phyloP scores from a whole-genome alignment of 2,329 filamentous ascomycete genomes.

The Aspergillus sp. region DNA sequence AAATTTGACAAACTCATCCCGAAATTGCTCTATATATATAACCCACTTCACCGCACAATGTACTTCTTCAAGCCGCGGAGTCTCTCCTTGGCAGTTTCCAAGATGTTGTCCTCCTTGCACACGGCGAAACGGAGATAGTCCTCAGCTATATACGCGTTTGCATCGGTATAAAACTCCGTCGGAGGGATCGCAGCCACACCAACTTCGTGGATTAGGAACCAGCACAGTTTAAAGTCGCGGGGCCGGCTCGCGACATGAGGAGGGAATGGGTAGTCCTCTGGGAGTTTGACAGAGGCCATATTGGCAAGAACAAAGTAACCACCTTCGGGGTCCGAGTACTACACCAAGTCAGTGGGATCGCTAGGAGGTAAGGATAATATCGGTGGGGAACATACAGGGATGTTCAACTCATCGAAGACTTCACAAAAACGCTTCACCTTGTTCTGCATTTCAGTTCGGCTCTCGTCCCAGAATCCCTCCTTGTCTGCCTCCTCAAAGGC shows the following conservation, averaged over 20 bases:
- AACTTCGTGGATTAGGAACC: conserved; percentile 96
- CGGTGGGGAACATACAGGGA: conserved; percentile 50
- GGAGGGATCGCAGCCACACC: conserved; percentile 95
- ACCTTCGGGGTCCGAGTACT: conserved; percentile 88
- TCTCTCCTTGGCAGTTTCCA: conserved; percentile 75
- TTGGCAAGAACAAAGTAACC: conserved; percentile 98
- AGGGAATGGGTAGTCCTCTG: conserved; percentile 82
- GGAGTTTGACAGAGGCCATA: conserved; percentile 81
- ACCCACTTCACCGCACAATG: conserved; percentile 45
- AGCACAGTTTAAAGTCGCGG: conserved; percentile 89
- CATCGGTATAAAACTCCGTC: conserved; percentile 91
- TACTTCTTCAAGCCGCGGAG: conserved; percentile 72
- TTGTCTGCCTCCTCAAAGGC: conserved; percentile 89
- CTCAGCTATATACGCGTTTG: conserved; percentile 80
- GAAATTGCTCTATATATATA: background rate
- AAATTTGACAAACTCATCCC: too few species aligned
- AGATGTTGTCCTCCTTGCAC: conserved; percentile 87
- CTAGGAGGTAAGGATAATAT: background rate
- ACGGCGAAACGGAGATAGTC: conserved; percentile 95
- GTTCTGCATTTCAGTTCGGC: conserved; percentile 80
- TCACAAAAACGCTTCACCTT: conserved; percentile 88
- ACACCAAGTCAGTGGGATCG: conserved; percentile 4
- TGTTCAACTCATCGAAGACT: conserved; percentile 70
- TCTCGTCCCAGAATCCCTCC: conserved; percentile 82
- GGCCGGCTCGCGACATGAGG: conserved; percentile 81